Evolutionary conservation across 2,329 filamentous ascomycete species (phyloP).

Genomic region (Venturia pyrina): DNA sequence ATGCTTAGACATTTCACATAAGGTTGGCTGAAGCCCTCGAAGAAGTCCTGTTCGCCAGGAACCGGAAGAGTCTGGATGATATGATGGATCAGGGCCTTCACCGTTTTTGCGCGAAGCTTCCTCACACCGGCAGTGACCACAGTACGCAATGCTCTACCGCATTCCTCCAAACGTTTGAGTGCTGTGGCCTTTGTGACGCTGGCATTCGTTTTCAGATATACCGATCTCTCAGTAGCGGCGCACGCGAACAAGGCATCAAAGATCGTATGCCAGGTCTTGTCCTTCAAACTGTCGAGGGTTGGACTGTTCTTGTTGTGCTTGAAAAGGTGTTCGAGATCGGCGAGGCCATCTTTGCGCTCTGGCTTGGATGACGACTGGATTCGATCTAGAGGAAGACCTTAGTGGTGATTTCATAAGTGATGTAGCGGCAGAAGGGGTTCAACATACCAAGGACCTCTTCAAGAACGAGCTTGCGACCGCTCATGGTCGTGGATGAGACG

Average conservation of each 20-base stretch:
- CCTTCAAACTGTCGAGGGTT: constrained; percentile 40
- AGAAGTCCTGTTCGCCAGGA: constrained; percentile 44
- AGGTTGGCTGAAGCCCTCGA: constrained; percentile 44
- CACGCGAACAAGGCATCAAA: constrained; percentile 67
- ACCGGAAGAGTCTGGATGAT: constrained; percentile 64
- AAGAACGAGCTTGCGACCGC: neutral
- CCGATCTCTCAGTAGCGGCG: constrained; percentile 56
- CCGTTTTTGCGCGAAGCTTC: constrained; percentile 63
- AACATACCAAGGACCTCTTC: neutral
- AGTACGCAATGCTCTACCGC: constrained; percentile 60
- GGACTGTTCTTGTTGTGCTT: constrained; percentile 32
- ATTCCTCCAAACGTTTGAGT: constrained; percentile 50
- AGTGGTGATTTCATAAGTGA: neutral
- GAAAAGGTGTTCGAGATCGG: constrained; percentile 42
- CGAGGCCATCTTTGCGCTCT: constrained; percentile 40
- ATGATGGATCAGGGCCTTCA: constrained; percentile 71
- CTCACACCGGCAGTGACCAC: constrained; percentile 59
- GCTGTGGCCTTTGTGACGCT: constrained; percentile 34
- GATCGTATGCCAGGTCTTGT: constrained; percentile 65
- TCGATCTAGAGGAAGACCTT: constrained; percentile 15
- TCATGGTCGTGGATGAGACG: neutral
- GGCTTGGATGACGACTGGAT: constrained; percentile 33
- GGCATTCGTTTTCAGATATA: constrained; percentile 46
- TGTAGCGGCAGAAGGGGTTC: too few species aligned
- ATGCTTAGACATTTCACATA: constrained; percentile 68